A percentile compares a stretch with the other conserved stretches of the same genome.
Conservation (phyloP, 768 basidiomycete species). For the Rhodotorula toruloides region DNA sequence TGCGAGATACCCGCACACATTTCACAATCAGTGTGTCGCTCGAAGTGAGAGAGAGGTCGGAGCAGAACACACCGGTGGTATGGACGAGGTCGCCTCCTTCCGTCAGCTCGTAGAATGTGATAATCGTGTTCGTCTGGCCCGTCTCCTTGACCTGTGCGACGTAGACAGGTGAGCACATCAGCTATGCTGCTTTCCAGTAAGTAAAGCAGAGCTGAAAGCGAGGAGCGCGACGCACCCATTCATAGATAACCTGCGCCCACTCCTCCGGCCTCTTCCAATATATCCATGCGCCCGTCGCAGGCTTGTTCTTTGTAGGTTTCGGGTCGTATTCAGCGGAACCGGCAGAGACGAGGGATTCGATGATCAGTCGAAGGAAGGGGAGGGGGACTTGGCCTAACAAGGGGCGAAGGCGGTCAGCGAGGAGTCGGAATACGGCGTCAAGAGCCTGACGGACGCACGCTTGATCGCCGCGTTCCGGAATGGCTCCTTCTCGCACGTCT, state of each 20-base stretch:
- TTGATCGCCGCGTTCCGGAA: constrained; percentile 46
- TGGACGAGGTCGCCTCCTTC: constrained; percentile 47
- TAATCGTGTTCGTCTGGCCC: constrained; percentile 47
- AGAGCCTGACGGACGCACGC: constrained; percentile 38
- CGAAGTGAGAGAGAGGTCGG: neutral
- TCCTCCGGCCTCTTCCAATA: constrained; percentile 51
- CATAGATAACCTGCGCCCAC: constrained; percentile 49
- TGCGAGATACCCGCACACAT: constrained; percentile 17
- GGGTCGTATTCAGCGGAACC: constrained; percentile 28
- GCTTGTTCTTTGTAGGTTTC: constrained; percentile 39
- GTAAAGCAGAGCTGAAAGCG: neutral
- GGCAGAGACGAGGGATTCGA: constrained; percentile 7
- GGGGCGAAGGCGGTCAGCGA: neutral
- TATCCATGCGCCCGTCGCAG: constrained; percentile 39
- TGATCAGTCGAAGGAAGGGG: constrained; percentile 5
- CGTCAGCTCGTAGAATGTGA: constrained; percentile 51
- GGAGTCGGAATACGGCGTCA: neutral
- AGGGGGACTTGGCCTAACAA: neutral
- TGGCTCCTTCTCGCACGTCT: constrained; percentile 40
- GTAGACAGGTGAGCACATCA: neutral
- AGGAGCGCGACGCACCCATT: constrained; percentile 46
- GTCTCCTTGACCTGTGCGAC: constrained; percentile 46
- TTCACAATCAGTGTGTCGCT: neutral
- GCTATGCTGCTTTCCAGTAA: neutral
- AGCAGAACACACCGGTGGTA: constrained; percentile 41